Percentiles rank a stretch among this genome's conserved stretches.
phyloP scores from a whole-genome alignment of 177 flowering plant species.

The Vitis hybrid region DNA sequence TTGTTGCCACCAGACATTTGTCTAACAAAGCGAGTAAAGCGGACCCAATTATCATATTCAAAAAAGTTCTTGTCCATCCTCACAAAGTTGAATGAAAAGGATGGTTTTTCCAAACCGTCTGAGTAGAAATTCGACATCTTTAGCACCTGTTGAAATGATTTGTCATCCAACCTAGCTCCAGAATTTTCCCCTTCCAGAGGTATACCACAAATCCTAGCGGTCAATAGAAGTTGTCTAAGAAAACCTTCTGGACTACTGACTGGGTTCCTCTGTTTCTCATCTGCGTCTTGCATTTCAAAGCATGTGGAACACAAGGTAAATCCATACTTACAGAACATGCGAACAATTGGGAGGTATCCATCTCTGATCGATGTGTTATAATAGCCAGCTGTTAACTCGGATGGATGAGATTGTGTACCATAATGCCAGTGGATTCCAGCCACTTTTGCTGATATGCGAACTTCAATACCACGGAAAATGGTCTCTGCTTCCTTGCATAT shows the following conservation, averaged over 20 bases:
- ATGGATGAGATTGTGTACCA: slow-evolving; percentile 49
- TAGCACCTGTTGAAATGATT: slow-evolving; percentile 48
- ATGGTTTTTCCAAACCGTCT: slow-evolving; percentile 34
- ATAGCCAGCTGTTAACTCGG: slow-evolving; percentile 71
- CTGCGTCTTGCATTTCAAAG: slow-evolving; percentile 54
- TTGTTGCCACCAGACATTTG: slow-evolving; percentile 43
- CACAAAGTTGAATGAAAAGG: slow-evolving; percentile 61
- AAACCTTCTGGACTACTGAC: slow-evolving; percentile 58
- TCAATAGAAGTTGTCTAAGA: slow-evolving; percentile 46
- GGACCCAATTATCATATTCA: slow-evolving; percentile 47
- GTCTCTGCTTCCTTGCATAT: slow-evolving; percentile 52
- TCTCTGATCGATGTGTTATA: slow-evolving; percentile 59
- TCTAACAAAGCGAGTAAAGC: slow-evolving; percentile 45
- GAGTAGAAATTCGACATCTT: slow-evolving; percentile 48
- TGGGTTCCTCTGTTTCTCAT: slow-evolving; percentile 39
- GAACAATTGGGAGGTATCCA: slow-evolving; percentile 61
- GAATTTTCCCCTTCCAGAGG: slow-evolving; percentile 59
- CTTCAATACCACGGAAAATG: slow-evolving; percentile 49
- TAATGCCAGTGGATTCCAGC: slow-evolving; percentile 64
- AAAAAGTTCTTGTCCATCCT: slow-evolving; percentile 64
- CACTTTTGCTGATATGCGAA: slow-evolving; percentile 48
- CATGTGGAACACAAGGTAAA: slow-evolving; percentile 48
- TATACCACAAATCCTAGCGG: slow-evolving; percentile 43
- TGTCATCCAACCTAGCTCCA: slow-evolving; percentile 37
- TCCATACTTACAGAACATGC: slow-evolving; percentile 59